Evolutionary conservation across 2,329 filamentous ascomycete species (phyloP), one percentile per base, ranked within the genome.

Genomic region (Arthroderma sp.): DNA sequence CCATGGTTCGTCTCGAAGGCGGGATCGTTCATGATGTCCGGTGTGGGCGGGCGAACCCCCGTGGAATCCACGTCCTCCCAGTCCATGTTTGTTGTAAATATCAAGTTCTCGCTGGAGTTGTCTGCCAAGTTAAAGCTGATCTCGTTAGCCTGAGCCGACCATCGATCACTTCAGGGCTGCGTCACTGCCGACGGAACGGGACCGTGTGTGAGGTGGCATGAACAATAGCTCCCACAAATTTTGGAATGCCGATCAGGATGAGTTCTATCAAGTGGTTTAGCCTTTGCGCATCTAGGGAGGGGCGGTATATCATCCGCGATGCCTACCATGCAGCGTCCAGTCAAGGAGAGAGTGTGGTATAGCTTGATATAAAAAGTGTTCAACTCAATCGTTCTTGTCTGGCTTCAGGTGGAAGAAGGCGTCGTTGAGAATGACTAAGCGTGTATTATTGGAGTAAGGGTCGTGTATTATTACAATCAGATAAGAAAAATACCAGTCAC

Each of bases 11-110:
- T 72, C 60, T 72, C 74, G 63, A 75, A 79, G 56, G 74, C 69
- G 51, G 77, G 76, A 63, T 82, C 78, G 68, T 81, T 81, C 80
- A 81, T 82, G 63, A 81, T 63, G 62, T 82, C 79, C 37, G 77
- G 74, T 47, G 28, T 39, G 53, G 31, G 19, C 11, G 49, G 35
- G 7, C 33, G 31, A 7, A 6, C 25, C 23, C 31, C 37, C 5
- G 51, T 25, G n/a, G 13, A 6, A 39, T 39, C 21, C 31, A 38
- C n/a, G 47, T 13, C 15, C 23, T 51, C 47, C 47, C 47, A 51
- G n/a, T 51, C 47, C 47, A 51, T 51, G 15, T 6, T 51, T 51
- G 9, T 9, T 4, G 13, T n/a, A 25, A 21, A 7, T 47, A 25
- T 33, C n/a, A 17, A 15, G n/a, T 15, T 11, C 17, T 31, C 25